Percentiles rank a stretch among this genome's conserved stretches.
Evolutionary conservation across 2,329 filamentous ascomycete species (phyloP).

Genomic region (Escovopsis sp.): DNA sequence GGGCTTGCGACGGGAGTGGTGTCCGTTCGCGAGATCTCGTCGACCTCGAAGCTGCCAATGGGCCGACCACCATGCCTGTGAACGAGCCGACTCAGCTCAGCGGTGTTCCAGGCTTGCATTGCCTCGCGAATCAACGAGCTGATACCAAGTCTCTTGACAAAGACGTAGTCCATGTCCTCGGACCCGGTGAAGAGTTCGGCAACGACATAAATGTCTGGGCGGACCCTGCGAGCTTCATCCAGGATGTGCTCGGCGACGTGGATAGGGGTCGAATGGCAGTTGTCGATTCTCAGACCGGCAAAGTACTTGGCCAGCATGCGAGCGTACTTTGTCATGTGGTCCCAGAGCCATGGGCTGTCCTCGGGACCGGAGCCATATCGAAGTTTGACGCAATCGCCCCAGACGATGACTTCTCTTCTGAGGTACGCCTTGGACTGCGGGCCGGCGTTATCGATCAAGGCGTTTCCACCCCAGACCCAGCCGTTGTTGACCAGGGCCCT

Average conservation of each 20-base stretch:
- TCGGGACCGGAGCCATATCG: constrained; percentile 68
- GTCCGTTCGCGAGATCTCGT: constrained; percentile 59
- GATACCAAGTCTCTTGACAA: constrained; percentile 82
- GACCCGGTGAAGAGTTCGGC: constrained; percentile 93
- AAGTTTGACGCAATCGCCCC: constrained; percentile 96
- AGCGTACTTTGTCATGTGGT: constrained; percentile 89
- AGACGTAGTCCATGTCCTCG: constrained; percentile 91
- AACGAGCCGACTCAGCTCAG: constrained; percentile 80
- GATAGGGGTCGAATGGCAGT: constrained; percentile 91
- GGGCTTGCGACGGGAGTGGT: constrained; percentile 19
- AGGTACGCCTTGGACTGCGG: constrained; percentile 84
- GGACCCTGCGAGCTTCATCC: constrained; percentile 77
- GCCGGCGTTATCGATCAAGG: constrained; percentile 84
- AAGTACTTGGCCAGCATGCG: constrained; percentile 90
- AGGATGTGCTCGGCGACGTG: constrained; percentile 91
- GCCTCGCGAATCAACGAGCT: constrained; percentile 89
- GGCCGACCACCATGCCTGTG: constrained; percentile 87
- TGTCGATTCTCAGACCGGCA: constrained; percentile 89
- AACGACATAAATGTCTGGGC: constrained; percentile 79
- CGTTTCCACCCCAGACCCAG: constrained; percentile 97
- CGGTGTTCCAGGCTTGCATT: constrained; percentile 97
- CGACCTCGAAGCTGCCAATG: constrained; percentile 94
- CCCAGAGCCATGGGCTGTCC: constrained; percentile 89
- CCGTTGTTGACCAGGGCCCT: constrained; percentile 87
- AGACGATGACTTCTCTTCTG: constrained; percentile 90